These are phyloP conservation scores for Talaromyces sp. DNA, from an alignment of 2,329 filamentous ascomycete species.

Conservation along the genomic window DNA sequence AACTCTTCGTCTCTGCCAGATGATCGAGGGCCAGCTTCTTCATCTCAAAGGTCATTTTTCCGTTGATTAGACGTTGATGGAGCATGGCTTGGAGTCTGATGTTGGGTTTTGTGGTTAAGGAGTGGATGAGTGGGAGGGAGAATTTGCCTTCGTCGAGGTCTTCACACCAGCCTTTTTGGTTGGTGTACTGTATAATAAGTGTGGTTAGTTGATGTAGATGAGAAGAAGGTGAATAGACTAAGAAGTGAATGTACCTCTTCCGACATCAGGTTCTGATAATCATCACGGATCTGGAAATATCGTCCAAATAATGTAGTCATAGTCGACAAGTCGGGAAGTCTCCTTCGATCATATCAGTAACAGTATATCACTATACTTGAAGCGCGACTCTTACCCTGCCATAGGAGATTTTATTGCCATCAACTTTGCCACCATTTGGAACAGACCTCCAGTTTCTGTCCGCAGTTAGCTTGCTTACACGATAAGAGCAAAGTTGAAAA, in stretches of 20 bases:
- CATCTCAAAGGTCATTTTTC: neutral
- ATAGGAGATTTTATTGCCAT: neutral
- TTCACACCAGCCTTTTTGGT: neutral
- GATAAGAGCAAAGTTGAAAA: neutral
- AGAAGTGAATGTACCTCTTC: neutral
- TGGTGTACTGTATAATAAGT: neutral
- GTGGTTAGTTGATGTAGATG: neutral
- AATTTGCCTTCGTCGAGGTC: constrained; percentile 6
- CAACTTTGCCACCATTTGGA: neutral
- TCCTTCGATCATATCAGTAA: neutral
- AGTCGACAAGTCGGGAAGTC: neutral
- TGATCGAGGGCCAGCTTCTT: neutral
- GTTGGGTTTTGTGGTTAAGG: neutral
- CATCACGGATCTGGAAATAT: neutral
- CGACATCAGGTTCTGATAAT: neutral
- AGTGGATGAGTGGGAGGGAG: neutral
- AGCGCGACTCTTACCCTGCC: neutral
- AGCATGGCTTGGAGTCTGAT: neutral
- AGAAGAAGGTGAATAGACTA: neutral
- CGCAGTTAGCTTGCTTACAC: neutral
- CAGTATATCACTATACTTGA: neutral
- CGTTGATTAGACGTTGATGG: neutral
- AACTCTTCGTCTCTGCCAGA: neutral
- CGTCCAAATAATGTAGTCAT: neutral
- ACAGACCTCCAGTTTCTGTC: neutral